A percentile compares a stretch with the other conserved stretches of the same genome.
phyloP scores from a whole-genome alignment of 139 green algal species.

The Tetraselmis chui region DNA sequence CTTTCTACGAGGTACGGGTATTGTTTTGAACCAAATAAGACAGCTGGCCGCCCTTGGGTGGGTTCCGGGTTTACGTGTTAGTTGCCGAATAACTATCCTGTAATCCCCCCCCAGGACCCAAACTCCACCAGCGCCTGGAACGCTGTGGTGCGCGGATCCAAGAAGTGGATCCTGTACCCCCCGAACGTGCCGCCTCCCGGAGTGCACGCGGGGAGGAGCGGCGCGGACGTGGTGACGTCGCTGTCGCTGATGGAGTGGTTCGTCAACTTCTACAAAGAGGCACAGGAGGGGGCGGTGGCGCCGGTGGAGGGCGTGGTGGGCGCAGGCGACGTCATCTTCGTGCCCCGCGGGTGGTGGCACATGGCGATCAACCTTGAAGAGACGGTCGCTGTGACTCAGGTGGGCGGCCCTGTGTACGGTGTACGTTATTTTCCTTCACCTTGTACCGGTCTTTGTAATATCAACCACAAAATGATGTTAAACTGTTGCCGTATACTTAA shows the following conservation, averaged over 20 bases:
- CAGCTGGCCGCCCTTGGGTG: background rate
- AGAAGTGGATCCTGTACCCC: slow-evolving; percentile 93
- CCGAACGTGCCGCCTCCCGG: slow-evolving; percentile 24
- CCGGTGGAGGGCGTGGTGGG: slow-evolving; percentile 39
- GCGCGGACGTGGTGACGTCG: slow-evolving; percentile 78
- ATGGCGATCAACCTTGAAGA: slow-evolving; percentile 74
- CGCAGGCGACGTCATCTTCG: slow-evolving; percentile 78
- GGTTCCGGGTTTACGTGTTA: background rate
- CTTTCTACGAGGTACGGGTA: too few relatives aligned
- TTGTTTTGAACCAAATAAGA: too few relatives aligned
- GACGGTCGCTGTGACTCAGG: background rate
- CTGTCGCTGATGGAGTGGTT: slow-evolving; percentile 93
- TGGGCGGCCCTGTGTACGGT: background rate
- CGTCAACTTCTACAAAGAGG: slow-evolving; percentile 66
- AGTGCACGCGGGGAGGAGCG: slow-evolving; percentile 78
- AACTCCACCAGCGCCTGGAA: slow-evolving; percentile 95
- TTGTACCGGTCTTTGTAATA: background rate
- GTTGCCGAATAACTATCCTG: background rate
- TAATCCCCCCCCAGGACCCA: slow-evolving; percentile 55
- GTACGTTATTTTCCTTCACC: background rate
- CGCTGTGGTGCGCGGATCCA: slow-evolving; percentile 70
- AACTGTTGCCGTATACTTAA: too few relatives aligned
- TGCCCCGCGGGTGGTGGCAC: slow-evolving; percentile 89
- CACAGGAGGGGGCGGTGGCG: slow-evolving; percentile 28
- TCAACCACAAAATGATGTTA: too few relatives aligned